Evolutionary conservation across 495 filamentous ascomycete genomes (phyloP).

Genomic region (Annulohypoxylon bovei): DNA sequence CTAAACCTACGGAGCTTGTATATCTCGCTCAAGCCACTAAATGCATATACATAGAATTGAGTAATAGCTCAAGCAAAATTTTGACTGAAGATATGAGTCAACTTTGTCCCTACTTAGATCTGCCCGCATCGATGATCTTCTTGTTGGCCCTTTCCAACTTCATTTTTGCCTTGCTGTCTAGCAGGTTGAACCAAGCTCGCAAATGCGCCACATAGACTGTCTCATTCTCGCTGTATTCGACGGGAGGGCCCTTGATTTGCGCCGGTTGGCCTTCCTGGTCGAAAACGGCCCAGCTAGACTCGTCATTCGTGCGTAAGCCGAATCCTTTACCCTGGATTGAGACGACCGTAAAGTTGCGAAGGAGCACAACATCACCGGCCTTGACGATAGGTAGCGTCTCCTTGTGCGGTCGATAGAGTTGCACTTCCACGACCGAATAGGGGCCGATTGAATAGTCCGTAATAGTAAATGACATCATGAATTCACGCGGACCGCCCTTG

Average conservation of each 20-base stretch:
- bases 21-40: not conserved
- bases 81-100: not conserved
- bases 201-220: conserved; percentile 46
- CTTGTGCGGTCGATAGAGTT: conserved; percentile 79
- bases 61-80: not conserved
- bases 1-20: not conserved
- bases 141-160: conserved; percentile 56
- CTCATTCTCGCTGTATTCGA: conserved; percentile 55
- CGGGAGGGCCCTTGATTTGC: conserved; percentile 57
- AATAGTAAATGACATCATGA: conserved; percentile 71
- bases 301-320: conserved; percentile 55
- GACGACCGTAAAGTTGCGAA: conserved; percentile 77
- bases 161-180: conserved; percentile 49
- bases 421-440: conserved; percentile 62
- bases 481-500: conserved; percentile 74
- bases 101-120: conserved; percentile 29
- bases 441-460: conserved; percentile 70
- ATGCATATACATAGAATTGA: not conserved
- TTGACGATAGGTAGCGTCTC: conserved; percentile 72
- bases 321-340: conserved; percentile 60
- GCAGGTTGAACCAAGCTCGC: conserved; percentile 52
- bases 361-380: conserved; percentile 78
- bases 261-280: conserved; percentile 48
- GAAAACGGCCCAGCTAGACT: conserved; percentile 72
- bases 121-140: conserved; percentile 47